Evolutionary conservation across 2,329 filamentous ascomycete genomes (phyloP).

Genomic region (Xylariales sp.): DNA sequence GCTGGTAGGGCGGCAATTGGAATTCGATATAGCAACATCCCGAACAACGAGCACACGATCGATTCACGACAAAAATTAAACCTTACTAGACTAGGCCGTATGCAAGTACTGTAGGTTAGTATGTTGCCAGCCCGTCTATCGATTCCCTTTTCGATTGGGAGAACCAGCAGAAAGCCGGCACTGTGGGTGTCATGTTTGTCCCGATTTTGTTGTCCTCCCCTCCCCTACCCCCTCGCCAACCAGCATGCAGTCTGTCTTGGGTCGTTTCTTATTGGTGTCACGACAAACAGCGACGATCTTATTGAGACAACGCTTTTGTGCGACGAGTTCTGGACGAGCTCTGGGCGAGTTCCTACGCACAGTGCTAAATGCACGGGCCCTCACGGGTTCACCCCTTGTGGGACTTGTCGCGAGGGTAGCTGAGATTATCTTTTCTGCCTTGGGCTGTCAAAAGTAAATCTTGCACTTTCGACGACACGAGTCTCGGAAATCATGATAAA

Average conservation of each 20-base stretch:
- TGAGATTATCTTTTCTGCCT: not conserved
- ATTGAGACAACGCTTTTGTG: not conserved
- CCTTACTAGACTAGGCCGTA: too few species aligned
- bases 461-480: constrained; percentile 5
- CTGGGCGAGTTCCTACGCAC: not conserved
- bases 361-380: not conserved
- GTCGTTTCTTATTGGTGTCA: constrained; percentile 9
- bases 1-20: too few species aligned
- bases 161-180: too few species aligned
- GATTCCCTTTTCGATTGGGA: not conserved
- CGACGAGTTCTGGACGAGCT: too few species aligned
- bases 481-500: constrained; percentile 9
- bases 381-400: not conserved
- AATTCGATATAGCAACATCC: too few species aligned
- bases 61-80: too few species aligned
- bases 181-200: not conserved
- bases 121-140: constrained; percentile 7
- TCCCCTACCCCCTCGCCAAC: not conserved
- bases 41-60: too few species aligned
- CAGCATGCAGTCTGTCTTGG: constrained; percentile 1
- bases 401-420: constrained; percentile 5
- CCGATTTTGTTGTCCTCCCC: not conserved
- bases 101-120: not conserved
- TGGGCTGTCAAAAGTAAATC: not conserved
- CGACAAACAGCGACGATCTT: constrained; percentile 12